These are phyloP conservation scores for Kockiozyma suomiensis DNA, from an alignment of 805 yeast species.

Conservation along the genomic window DNA sequence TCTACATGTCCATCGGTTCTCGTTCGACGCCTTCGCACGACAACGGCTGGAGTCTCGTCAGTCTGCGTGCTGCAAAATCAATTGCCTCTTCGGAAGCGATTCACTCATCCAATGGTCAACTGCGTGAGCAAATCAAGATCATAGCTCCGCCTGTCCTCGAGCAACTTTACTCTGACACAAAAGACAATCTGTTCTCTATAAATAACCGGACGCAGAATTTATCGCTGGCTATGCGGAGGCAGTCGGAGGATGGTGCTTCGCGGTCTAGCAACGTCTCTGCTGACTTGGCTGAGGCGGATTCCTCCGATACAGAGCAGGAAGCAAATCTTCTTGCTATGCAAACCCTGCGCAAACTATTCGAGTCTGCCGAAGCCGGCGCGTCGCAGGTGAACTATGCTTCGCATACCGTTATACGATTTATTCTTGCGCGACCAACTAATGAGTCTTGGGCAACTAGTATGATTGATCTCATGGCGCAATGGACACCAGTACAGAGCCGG, in stretches of 20 bases:
- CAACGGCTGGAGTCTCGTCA: slow-evolving; percentile 15
- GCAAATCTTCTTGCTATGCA: slow-evolving; percentile 33
- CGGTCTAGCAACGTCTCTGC: not conserved
- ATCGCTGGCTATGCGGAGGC: not conserved
- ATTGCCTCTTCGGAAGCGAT: slow-evolving; percentile 34
- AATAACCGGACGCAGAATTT: not conserved
- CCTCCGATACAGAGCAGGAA: slow-evolving; percentile 12
- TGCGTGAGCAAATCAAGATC: slow-evolving; percentile 20
- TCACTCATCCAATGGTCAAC: slow-evolving; percentile 18
- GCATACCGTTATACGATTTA: slow-evolving; percentile 52
- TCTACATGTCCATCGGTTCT: slow-evolving; percentile 33
- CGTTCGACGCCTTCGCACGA: slow-evolving; percentile 5
- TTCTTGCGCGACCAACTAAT: slow-evolving; percentile 42
- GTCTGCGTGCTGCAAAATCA: slow-evolving; percentile 25
- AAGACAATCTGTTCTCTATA: slow-evolving; percentile 10
- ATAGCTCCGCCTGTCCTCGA: slow-evolving; percentile 24
- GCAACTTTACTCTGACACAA: slow-evolving; percentile 13
- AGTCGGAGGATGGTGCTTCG: not conserved
- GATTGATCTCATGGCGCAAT: slow-evolving; percentile 65
- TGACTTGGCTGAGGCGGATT: slow-evolving; percentile 1
- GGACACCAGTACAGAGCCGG: slow-evolving; percentile 79
- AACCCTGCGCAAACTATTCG: slow-evolving; percentile 63
- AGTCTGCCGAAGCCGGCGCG: slow-evolving; percentile 50
- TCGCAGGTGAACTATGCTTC: slow-evolving; percentile 64
- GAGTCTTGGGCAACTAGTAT: slow-evolving; percentile 58